Base-by-base conservation (phyloP, 2,329 filamentous ascomycete genomes). In the Diplocarpon mali region DNA sequence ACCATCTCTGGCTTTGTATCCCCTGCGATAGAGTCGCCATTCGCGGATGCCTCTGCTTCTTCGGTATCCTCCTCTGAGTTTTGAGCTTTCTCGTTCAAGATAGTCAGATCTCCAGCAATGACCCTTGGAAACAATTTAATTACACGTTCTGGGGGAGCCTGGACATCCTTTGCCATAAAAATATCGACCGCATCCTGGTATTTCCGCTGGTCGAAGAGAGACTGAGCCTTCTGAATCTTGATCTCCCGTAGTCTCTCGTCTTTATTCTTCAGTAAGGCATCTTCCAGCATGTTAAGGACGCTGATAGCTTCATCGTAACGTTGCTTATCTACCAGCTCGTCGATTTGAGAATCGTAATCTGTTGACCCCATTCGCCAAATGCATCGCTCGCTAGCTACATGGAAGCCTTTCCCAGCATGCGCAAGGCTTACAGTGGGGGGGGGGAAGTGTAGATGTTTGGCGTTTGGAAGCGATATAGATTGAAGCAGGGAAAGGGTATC, bases 351-450 rank as follows among this genome's bases (percentile, higher is more conserved):
- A 61, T 95, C 86, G 60, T 98, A 98, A 53, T 89, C 84, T 31
- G 89, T 79, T 3, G 90, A 85, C 51, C 81, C 85, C 92, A 98
- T 96, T 56, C 92, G 83, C 92, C 92, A 98, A 31, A 98, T 85
- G 29, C 76, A 83, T 36, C 92, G 75, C 45, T 96, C 92, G 60
- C 90, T 95, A 15, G 83, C 83, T 41, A 96, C 88, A 47, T 96
- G 75, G 57, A 98, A 98, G 0, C 89, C 90, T 62, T 98, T 98
- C 3, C 86, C 92, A 0, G 88, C 89, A 65, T 98, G 92, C 0
- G 90, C 86, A n/a, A 98, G 70, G 59, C 90, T 95, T 52, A 90
- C 83, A 15, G 87, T 94, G 0, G 90, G 89, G 40, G 93, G 88
- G 0, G 89, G 87, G 20, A 96, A 92, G 62, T 96, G 87, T 46